Base-by-base conservation (phyloP, 768 basidiomycete genomes). In the Pulveroboletus frians region DNA sequence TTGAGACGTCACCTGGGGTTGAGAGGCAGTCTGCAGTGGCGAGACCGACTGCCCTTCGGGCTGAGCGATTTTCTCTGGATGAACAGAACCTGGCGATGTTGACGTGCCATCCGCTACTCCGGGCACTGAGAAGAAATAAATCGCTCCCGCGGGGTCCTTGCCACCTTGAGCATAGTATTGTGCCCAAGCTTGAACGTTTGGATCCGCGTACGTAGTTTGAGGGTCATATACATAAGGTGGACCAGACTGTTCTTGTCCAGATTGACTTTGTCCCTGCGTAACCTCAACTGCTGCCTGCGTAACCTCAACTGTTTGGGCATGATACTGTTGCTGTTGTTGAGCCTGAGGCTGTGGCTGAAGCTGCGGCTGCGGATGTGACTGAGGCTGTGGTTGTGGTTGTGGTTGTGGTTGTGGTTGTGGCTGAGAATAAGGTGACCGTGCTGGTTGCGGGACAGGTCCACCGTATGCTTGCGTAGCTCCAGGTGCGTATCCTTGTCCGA, bases 151-250 rank as follows among this genome's bases (percentile, higher is more conserved):
- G 0, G 73, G 65, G 50, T 91, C 89, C 39, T 68, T 78, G 4
- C 89, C 89, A 21, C 90, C 90, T 51, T 84, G 79, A 1, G 83
- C 82, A 61, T 92, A 92, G 66, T 92, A 92, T 56, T 82, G 78
- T 6, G 87, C 89, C 89, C 89, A 92, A 0, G 85, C 86, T 61
- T 91, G 88, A 18, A 84, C 88, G 53, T 89, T 89, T 47, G 81
- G 78, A 63, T 92, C 89, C 14, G 80, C 68, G 57, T 92, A 92
- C 18, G 80, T 81, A 42, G 73, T 70, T 26, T 72, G 75, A 4
- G 87, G 85, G 55, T 89, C 80, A 59, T 77, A 91, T 9, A 70
- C 65, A 47, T 71, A 80, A 13, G 78, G 78, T 9, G 77, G 77
- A 17, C 74, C 76, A 6, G 61, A 48, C 30, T 62, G 61, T 18